Conservation (phyloP, 192 early-diverging fungal genomes). For the Funneliformis geosporum region DNA sequence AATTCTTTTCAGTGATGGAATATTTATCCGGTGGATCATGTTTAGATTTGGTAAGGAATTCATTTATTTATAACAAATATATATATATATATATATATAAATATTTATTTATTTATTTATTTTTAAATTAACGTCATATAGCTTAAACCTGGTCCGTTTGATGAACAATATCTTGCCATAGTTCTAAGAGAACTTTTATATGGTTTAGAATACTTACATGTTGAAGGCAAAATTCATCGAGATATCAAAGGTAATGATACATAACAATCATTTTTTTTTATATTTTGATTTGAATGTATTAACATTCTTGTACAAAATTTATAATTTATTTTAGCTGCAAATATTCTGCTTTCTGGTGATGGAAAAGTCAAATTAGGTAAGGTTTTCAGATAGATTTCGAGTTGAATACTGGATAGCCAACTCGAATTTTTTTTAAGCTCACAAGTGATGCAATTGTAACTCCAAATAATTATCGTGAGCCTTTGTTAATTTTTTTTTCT, state of each 20-base stretch:
- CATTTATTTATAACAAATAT: background rate
- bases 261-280: background rate
- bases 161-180: slow-evolving; percentile 48
- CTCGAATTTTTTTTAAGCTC: too few relatives aligned
- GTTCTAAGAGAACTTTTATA: slow-evolving; percentile 84
- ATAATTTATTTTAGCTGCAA: slow-evolving; percentile 60
- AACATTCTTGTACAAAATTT: background rate
- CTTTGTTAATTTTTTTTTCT: background rate
- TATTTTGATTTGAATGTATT: background rate
- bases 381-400: background rate
- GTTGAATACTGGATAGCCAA: too few relatives aligned
- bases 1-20: slow-evolving; percentile 49
- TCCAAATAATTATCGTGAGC: background rate
- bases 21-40: slow-evolving; percentile 54
- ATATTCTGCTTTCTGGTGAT: slow-evolving; percentile 64
- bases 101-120: background rate
- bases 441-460: too few relatives aligned
- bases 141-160: slow-evolving; percentile 50
- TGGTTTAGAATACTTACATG: slow-evolving; percentile 92
- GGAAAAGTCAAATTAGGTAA: slow-evolving; percentile 51
- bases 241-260: slow-evolving; percentile 84
- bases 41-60: slow-evolving; percentile 44
- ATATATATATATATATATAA: slow-evolving; percentile 1
- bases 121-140: background rate
- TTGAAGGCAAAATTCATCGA: slow-evolving; percentile 85